Evolutionary conservation across 139 green algal genomes (phyloP).

Genomic region (Haematococcus sp.): DNA sequence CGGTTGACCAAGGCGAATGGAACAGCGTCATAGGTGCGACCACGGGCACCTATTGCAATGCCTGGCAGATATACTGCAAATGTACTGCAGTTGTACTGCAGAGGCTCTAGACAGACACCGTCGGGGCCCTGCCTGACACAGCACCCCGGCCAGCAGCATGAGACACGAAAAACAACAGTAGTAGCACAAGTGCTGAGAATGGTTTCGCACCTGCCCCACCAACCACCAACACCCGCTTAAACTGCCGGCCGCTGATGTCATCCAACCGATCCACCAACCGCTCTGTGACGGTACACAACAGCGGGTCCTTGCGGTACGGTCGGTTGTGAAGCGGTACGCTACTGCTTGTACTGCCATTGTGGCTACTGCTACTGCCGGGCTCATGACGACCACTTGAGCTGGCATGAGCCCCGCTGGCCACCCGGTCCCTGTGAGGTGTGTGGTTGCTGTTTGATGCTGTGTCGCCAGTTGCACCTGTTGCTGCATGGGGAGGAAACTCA

Average conservation of each 20-base stretch:
- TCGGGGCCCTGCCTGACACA: background rate
- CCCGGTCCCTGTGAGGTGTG: too few species aligned
- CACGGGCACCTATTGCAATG: too few species aligned
- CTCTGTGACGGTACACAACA: slow-evolving; percentile 62
- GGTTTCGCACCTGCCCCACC: slow-evolving; percentile 63
- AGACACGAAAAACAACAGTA: background rate
- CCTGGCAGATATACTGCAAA: too few species aligned
- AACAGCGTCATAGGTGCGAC: too few species aligned
- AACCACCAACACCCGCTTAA: slow-evolving; percentile 61
- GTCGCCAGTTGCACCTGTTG: background rate
- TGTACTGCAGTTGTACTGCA: too few species aligned
- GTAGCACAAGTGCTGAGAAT: background rate
- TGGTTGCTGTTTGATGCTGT: background rate
- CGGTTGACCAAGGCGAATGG: too few species aligned
- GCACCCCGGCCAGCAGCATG: background rate
- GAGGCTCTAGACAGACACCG: background rate
- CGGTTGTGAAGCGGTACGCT: background rate
- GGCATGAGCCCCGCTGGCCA: background rate
- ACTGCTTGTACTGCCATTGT: background rate
- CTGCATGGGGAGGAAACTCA: background rate
- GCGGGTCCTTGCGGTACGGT: slow-evolving; percentile 16
- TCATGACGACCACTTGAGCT: background rate
- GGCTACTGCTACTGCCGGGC: background rate
- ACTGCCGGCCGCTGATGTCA: slow-evolving; percentile 64
- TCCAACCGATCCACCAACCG: slow-evolving; percentile 78